These are phyloP conservation scores for Simmondsia chinensis DNA, from an alignment of 148 eudicot genomes.

Conservation along the genomic window DNA sequence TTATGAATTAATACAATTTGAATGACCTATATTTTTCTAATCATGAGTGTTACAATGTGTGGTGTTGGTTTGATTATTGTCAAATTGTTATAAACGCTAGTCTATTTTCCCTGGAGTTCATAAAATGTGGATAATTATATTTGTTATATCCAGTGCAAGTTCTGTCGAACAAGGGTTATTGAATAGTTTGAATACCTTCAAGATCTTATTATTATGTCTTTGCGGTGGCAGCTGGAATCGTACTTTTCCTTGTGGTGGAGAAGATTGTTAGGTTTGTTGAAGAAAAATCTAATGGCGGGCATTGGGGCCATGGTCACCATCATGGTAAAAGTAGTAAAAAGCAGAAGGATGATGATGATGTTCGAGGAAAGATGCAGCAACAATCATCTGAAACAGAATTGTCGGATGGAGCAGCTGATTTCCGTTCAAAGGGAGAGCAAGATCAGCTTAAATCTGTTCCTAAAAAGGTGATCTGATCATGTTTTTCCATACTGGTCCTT, in stretches of 20 bases:
- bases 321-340: constrained; percentile 43
- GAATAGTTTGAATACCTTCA: neutral
- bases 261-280: constrained; percentile 85
- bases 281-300: constrained; percentile 50
- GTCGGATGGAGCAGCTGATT: constrained; percentile 18
- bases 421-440: constrained; percentile 18
- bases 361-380: constrained; percentile 12
- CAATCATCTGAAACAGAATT: constrained; percentile 24
- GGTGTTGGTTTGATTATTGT: no score
- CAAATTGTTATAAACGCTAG: no score
- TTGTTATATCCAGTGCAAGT: neutral
- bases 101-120: neutral
- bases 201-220: constrained; percentile 8
- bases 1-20: no score
- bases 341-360: constrained; percentile 39
- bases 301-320: constrained; percentile 46
- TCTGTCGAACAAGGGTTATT: no score
- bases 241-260: constrained; percentile 81
- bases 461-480: constrained; percentile 41
- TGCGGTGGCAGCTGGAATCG: constrained; percentile 77
- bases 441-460: constrained; percentile 29
- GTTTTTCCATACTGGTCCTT: neutral
- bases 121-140: neutral
- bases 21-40: no score
- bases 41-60: no score